Evolutionary conservation across 306 rosid genomes (phyloP).

Genomic region (Betula pendula): DNA sequence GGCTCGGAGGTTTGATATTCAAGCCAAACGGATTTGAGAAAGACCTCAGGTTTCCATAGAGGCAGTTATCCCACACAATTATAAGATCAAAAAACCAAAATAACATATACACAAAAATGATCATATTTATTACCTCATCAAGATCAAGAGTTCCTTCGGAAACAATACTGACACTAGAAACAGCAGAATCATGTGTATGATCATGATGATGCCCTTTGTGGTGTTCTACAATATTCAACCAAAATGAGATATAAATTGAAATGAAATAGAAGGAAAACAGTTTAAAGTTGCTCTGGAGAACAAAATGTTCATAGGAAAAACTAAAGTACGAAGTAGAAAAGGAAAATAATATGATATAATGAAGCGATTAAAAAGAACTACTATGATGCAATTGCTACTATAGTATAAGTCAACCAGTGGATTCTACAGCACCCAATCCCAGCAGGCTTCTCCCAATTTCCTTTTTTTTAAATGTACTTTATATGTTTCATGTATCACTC

Average conservation of each 20-base stretch:
- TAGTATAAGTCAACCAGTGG: background rate
- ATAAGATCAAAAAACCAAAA: background rate
- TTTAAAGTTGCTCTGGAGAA: background rate
- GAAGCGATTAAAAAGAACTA: background rate
- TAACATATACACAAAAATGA: background rate
- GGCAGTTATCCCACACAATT: background rate
- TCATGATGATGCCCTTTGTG: constrained; percentile 56
- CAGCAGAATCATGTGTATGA: constrained; percentile 78
- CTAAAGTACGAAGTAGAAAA: background rate
- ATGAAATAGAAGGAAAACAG: constrained; percentile 10
- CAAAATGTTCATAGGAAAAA: background rate
- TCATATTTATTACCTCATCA: constrained; percentile 60
- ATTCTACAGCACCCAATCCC: background rate
- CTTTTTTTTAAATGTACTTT: background rate
- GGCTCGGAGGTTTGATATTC: background rate
- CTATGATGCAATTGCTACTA: background rate
- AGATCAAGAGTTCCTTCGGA: constrained; percentile 81
- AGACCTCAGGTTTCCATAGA: background rate
- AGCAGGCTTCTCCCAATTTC: background rate
- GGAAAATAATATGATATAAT: background rate
- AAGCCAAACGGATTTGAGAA: background rate
- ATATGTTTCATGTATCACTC: background rate
- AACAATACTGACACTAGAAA: constrained; percentile 80
- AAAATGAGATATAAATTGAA: constrained; percentile 18
- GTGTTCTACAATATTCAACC: constrained; percentile 45